Evolutionary conservation across 441 rosid species (phyloP).

Genomic region (Bruguiera hainesii): DNA sequence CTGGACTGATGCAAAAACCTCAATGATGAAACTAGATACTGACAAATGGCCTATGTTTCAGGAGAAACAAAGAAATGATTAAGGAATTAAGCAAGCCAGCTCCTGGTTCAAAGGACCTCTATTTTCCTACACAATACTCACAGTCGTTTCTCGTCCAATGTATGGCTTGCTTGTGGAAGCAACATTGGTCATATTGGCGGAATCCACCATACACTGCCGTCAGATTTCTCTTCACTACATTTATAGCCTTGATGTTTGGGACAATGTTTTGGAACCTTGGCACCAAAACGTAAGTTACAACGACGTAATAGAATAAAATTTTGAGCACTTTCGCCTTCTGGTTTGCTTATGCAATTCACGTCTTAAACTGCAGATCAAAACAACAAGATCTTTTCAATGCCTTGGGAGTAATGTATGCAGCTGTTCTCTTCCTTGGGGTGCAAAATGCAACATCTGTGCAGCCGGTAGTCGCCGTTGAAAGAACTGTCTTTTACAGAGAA

Average conservation of each 20-base stretch:
- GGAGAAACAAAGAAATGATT: slow-evolving; percentile 57
- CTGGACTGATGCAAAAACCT: no score
- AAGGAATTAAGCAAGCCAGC: slow-evolving; percentile 43
- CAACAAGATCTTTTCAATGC: slow-evolving; percentile 46
- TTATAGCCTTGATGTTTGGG: slow-evolving; percentile 58
- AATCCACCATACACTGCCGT: slow-evolving; percentile 66
- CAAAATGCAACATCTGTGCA: slow-evolving; percentile 48
- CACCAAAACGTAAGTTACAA: slow-evolving; percentile 36
- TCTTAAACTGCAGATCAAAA: slow-evolving; percentile 12
- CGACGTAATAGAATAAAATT: background rate
- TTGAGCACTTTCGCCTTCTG: background rate
- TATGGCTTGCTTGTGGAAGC: slow-evolving; percentile 66
- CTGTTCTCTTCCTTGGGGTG: slow-evolving; percentile 51
- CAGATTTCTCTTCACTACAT: slow-evolving; percentile 48
- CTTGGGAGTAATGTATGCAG: slow-evolving; percentile 57
- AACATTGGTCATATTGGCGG: slow-evolving; percentile 68
- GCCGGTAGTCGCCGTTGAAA: slow-evolving; percentile 47
- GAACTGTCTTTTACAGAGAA: slow-evolving; percentile 58
- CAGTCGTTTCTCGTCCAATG: slow-evolving; percentile 50
- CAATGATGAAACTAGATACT: no score
- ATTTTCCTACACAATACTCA: slow-evolving; percentile 49
- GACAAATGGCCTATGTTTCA: slow-evolving; percentile 6
- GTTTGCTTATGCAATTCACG: background rate
- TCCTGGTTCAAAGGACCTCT: slow-evolving; percentile 47
- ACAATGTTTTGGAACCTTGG: slow-evolving; percentile 69